phyloP scores from a whole-genome alignment of 116 monocot genomes.

The Cymodocea nodosa region DNA sequence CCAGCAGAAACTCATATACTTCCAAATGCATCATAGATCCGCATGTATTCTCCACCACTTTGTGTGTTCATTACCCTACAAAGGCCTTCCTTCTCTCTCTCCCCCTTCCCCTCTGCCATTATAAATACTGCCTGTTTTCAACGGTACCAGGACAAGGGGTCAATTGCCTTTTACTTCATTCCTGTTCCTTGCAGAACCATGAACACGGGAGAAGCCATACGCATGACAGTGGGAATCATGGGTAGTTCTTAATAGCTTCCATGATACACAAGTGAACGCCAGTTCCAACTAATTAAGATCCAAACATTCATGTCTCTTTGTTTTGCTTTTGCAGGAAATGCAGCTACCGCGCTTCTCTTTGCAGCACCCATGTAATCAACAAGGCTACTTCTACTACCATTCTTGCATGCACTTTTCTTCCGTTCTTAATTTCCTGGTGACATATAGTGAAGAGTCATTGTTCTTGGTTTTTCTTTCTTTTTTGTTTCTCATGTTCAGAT shows the following conservation, averaged over 20 bases:
- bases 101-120: no score
- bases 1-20: no score
- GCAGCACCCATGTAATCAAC: slow-evolving; percentile 38
- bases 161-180: no score
- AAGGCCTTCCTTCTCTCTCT: no score
- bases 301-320: no score
- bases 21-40: no score
- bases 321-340: slow-evolving; percentile 31
- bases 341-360: slow-evolving; percentile 40
- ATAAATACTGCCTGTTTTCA: no score
- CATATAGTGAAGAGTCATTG: neutral
- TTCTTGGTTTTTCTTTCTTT: slow-evolving; percentile 1
- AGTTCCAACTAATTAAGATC: no score
- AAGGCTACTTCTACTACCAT: neutral
- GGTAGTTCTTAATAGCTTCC: slow-evolving; percentile 17
- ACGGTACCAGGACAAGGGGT: no score
- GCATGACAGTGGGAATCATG: slow-evolving; percentile 30
- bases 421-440: neutral
- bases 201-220: slow-evolving; percentile 19
- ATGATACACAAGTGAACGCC: neutral
- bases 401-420: neutral
- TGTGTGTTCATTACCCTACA: no score
- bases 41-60: no score
- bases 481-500: slow-evolving; percentile 8
- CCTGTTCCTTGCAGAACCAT: neutral